These are phyloP conservation scores for Triticum urartu DNA, from an alignment of 176 grass and related monocot species.

Conservation along the genomic window DNA sequence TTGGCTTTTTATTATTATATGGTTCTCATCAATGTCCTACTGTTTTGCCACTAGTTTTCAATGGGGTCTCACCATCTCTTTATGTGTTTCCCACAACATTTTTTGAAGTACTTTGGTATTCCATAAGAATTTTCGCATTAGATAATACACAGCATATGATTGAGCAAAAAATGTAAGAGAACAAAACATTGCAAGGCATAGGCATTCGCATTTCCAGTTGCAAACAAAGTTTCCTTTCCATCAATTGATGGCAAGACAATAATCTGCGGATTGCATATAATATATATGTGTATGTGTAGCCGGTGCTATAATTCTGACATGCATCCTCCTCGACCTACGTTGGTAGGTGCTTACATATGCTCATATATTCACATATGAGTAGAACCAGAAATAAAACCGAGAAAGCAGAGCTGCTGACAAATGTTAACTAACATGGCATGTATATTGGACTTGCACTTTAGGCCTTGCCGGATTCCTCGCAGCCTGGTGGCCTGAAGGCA, in stretches of 20 bases:
- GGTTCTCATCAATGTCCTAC: not conserved
- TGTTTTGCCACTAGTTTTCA: not conserved
- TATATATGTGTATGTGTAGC: not conserved
- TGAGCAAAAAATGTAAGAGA: not conserved
- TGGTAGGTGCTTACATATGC: not conserved
- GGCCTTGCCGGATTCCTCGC: no score
- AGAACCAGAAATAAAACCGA: not conserved
- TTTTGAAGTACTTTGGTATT: not conserved
- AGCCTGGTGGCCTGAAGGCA: no score
- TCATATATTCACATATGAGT: not conserved
- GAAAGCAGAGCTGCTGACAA: not conserved
- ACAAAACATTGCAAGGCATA: not conserved
- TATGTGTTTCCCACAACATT: no score
- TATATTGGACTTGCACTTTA: not conserved
- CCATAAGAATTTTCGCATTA: not conserved
- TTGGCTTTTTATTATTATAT: not conserved
- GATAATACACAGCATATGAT: not conserved
- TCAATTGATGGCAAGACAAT: no score
- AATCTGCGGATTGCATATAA: no score
- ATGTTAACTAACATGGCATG: not conserved
- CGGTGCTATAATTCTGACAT: not conserved
- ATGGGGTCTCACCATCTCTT: no score
- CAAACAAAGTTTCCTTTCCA: not conserved
- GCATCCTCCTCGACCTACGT: not conserved
- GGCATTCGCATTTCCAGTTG: not conserved